These are phyloP conservation scores for Ampelomyces quisqualis DNA, from an alignment of 2,329 filamentous ascomycete species.

Conservation along the genomic window DNA sequence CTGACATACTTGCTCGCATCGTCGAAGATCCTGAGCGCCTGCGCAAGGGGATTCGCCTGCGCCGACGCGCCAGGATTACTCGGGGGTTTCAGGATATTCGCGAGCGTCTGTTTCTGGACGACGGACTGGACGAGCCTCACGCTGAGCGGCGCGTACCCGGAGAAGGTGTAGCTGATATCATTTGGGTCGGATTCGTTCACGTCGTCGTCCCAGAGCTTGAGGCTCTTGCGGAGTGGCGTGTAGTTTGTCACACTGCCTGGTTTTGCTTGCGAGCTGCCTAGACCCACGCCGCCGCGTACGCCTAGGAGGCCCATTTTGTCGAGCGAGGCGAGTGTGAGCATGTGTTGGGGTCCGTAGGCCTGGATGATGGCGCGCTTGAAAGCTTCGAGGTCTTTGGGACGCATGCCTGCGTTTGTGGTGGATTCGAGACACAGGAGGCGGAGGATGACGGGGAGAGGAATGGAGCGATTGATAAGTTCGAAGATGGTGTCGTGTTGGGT, in stretches of 20 bases:
- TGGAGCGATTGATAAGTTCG: conserved; percentile 87
- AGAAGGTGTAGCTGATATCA: conserved; percentile 97
- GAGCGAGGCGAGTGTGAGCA: conserved; percentile 82
- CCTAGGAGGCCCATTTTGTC: conserved; percentile 88
- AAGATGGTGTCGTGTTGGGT: conserved; percentile 89
- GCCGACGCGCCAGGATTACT: conserved; percentile 38
- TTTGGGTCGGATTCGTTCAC: conserved; percentile 93
- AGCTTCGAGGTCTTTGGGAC: conserved; percentile 81
- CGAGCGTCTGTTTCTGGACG: conserved; percentile 82
- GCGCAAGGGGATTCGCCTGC: conserved; percentile 60
- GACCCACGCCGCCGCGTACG: conserved; percentile 54
- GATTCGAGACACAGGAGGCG: conserved; percentile 89
- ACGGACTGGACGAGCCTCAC: conserved; percentile 90
- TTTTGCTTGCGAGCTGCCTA: conserved; percentile 30
- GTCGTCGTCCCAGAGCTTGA: conserved; percentile 90
- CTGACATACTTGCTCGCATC: conserved; percentile 84
- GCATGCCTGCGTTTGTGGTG: conserved; percentile 83
- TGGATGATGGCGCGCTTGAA: conserved; percentile 88
- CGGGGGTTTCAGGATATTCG: conserved; percentile 57
- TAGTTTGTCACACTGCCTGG: conserved; percentile 71
- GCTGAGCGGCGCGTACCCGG: conserved; percentile 90
- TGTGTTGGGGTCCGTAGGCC: conserved; percentile 92
- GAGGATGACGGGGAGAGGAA: conserved; percentile 77
- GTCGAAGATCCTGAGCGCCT: conserved; percentile 92
- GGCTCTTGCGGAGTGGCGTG: conserved; percentile 77